Base-by-base conservation (phyloP, 345 rosid genomes). In the Bruguiera parviflora region DNA sequence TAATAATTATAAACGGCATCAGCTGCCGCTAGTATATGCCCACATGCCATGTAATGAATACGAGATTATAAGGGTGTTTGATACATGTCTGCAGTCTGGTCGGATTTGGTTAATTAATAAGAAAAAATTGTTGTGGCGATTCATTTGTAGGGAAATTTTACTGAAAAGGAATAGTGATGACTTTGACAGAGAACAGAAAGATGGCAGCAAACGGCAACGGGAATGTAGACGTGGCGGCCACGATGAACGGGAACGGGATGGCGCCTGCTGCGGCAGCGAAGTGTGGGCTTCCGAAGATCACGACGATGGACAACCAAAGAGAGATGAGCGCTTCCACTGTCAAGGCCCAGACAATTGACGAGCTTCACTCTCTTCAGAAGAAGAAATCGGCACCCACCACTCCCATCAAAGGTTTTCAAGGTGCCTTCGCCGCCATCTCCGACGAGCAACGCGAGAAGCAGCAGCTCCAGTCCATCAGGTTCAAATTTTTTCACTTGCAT, bases 381-480 rank as follows among this genome's bases (percentile, higher is more conserved):
- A 94, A 94, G 80, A 81, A 80, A 71, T 94, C 97, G 7, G 84
- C 96, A 13, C 98, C 98, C 2, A 83, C 81, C 1, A 89, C 97
- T 1, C 98, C 98, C 0, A 80, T 83, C 9, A 75, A 83, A 43
- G 87, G 83, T 5, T 24, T 22, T 25, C 85, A 46, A 0, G 83
- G 85, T 20, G 47, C 80, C 33, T 84, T 88, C 58, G 59, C 92
- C 27, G 22, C 87, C 24, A 25, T 81, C 20, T 78, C 92, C 8
- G 98, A 94, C 18, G 90, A 87, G 27, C 90, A 84, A 32, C 96
- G 98, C 59, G 91, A 88, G 39, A 87, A 83, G 72, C 86, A 80
- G 80, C 98, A 94, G 82, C 95, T 94, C 58, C 96, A 91, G 78
- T 94, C 98, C 58, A 94, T 94, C 84, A 89, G 97, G 97, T 56